Percentiles rank a stretch among this genome's conserved stretches.
Conservation (phyloP, 1,139 yeast species). For the Yamadazyma buinensis region DNA sequence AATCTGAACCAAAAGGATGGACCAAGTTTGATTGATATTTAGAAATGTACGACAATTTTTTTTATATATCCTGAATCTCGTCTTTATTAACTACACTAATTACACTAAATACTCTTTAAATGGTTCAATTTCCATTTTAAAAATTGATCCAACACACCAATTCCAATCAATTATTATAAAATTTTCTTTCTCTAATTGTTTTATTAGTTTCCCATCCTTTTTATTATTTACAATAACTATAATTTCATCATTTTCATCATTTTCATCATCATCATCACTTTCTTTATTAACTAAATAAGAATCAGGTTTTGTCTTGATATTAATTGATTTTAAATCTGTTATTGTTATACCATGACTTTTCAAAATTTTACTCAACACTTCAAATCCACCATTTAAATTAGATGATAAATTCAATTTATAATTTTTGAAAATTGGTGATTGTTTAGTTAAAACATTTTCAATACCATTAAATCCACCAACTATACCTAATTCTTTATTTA, state of each 20-base stretch:
- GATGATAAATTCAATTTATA: constrained; percentile 54
- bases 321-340: constrained; percentile 23
- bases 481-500: constrained; percentile 34
- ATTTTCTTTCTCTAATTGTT: constrained; percentile 26
- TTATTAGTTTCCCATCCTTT: constrained; percentile 44
- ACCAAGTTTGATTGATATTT: constrained; percentile 48
- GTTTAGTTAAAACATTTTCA: constrained; percentile 7
- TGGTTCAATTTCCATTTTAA: constrained; percentile 38
- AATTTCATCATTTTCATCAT: constrained; percentile 11
- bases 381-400: constrained; percentile 66
- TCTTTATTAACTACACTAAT: too few species aligned
- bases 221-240: constrained; percentile 34
- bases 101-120: constrained; percentile 17
- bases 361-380: constrained; percentile 58
- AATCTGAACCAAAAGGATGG: constrained; percentile 42
- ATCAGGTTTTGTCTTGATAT: constrained; percentile 2
- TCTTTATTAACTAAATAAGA: constrained; percentile 4
- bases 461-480: constrained; percentile 9
- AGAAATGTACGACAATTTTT: constrained; percentile 5
- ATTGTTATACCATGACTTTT: constrained; percentile 58
- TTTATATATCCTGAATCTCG: too few species aligned
- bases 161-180: constrained; percentile 57
- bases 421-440: constrained; percentile 38
- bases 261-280: too few species aligned
- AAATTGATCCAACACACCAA: constrained; percentile 62